Percentiles rank a stretch among this genome's conserved stretches.
These are phyloP conservation scores for Saccharomycopsis babjevae DNA, from an alignment of 805 yeast genomes.

Conservation along the genomic window DNA sequence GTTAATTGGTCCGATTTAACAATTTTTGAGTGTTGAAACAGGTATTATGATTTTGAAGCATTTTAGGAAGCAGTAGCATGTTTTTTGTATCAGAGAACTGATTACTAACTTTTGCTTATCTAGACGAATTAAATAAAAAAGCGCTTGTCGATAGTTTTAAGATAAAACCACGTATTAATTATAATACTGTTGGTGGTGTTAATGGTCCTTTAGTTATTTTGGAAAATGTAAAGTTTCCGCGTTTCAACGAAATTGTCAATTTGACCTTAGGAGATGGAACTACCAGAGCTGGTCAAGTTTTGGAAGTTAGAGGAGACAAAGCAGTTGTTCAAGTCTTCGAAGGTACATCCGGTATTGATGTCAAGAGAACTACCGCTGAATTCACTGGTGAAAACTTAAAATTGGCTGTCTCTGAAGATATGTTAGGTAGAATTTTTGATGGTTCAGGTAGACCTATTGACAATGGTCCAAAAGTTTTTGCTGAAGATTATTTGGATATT, in stretches of 20 bases:
- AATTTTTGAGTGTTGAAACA: too few species aligned
- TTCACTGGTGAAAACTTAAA: conserved; percentile 92
- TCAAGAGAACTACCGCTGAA: conserved; percentile 93
- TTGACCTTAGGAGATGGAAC: conserved; percentile 95
- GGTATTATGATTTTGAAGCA: neutral
- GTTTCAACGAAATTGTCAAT: conserved; percentile 93
- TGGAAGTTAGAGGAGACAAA: conserved; percentile 93
- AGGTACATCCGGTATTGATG: conserved; percentile 98
- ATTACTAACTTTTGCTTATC: neutral
- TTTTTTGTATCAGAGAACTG: neutral
- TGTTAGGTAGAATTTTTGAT: conserved; percentile 95
- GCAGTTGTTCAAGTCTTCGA: conserved; percentile 99
- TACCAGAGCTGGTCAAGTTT: conserved; percentile 91
- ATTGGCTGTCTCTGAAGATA: conserved; percentile 93
- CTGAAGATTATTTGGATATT: conserved; percentile 96
- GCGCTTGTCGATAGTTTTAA: conserved; percentile 90
- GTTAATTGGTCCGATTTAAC: too few species aligned
- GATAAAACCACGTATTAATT: conserved; percentile 81
- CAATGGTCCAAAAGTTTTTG: conserved; percentile 95
- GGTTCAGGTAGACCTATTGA: conserved; percentile 99
- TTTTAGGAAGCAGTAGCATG: neutral
- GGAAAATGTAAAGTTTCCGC: conserved; percentile 78
- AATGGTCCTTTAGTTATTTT: conserved; percentile 95
- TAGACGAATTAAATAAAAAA: conserved; percentile 72
- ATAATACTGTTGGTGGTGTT: conserved; percentile 96